Conservation (phyloP, 805 yeast genomes). For the Kodamaea sagamina region DNA sequence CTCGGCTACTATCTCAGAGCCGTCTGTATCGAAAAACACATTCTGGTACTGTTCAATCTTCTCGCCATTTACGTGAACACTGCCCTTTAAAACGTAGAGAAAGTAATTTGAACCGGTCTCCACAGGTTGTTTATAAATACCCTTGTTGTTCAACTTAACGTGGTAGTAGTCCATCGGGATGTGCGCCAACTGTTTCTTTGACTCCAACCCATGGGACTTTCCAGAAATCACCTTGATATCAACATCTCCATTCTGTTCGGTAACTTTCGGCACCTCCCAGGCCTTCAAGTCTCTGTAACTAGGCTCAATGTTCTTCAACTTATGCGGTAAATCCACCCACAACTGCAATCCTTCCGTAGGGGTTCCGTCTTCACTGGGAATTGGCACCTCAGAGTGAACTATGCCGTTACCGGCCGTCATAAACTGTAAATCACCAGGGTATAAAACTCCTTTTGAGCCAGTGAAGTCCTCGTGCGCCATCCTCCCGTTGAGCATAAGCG, state of each 20-base stretch:
- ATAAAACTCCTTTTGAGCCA: conserved; percentile 72
- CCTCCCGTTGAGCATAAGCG: conserved; percentile 63
- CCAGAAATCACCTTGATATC: conserved; percentile 77
- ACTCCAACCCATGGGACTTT: conserved; percentile 70
- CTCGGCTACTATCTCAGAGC: conserved; percentile 45
- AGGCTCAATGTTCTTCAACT: conserved; percentile 64
- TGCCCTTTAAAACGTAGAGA: conserved; percentile 66
- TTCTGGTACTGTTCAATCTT: conserved; percentile 48
- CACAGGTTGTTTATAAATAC: conserved; percentile 60
- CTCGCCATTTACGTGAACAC: conserved; percentile 44
- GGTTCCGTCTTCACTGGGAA: conserved; percentile 47
- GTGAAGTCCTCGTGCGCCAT: conserved; percentile 86
- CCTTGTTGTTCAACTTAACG: conserved; percentile 64
- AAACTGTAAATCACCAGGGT: conserved; percentile 85
- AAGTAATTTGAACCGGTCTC: conserved; percentile 67
- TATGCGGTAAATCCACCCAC: conserved; percentile 82
- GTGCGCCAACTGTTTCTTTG: conserved; percentile 72
- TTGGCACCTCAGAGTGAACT: conserved; percentile 86
- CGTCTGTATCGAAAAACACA: conserved; percentile 69
- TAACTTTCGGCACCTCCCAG: conserved; percentile 66
- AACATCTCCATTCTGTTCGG: conserved; percentile 50
- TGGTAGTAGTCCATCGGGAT: conserved; percentile 79
- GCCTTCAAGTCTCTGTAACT: conserved; percentile 75
- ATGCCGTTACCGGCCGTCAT: conserved; percentile 93
- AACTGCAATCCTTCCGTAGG: conserved; percentile 69